Base-by-base conservation (phyloP, 805 yeast species). In the Ogataea trehaloabstinens region DNA sequence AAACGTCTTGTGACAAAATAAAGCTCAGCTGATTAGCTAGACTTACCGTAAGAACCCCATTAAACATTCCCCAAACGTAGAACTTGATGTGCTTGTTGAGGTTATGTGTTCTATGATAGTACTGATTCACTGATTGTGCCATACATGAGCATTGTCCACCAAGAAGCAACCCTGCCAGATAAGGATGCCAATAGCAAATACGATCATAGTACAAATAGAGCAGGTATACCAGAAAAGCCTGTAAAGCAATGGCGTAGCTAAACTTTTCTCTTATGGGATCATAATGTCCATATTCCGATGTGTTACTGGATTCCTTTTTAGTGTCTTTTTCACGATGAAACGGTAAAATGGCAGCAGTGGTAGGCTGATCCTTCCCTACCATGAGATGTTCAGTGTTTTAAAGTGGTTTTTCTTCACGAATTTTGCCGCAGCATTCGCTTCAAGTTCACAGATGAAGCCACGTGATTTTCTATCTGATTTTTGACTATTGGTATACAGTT, bases 1-100 rank as follows among this genome's bases (percentile, higher is more conserved):
- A 15, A n/a, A 4, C 10, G 15, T 15, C 19, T 11, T 4, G 15
- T 17, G 13, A 31, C 13, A 15, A 27, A 12, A 24, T 12, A n/a
- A 19, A 22, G 12, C 11, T 22, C 12, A 8, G 12, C 12, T 22
- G 25, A 22, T 8, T 21, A 35, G 13, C 12, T 24, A 67, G 69
- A 42, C 46, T 31, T 39, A 42, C 46, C 4, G 80, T 73, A 35
- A 78, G 56, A 13, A 68, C 51, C 2, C 85, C 86, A 54, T 79
- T 79, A 32, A 80, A 60, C 10, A 67, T 56, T 13, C 87, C 87
- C 85, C 85, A 80, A 2, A 71, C 53, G 40, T 68, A 52, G 46
- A 80, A 80, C 50, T 80, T 80, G 38, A 64, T 45, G 35, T 58
- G 64, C 35, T 55, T 58, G 24, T 43, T 52, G 3, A 54, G 24